A percentile compares a stretch with the other conserved stretches of the same genome.
Evolutionary conservation across 257 asterid species (phyloP).

Genomic region (Solanum sparsipilum): DNA sequence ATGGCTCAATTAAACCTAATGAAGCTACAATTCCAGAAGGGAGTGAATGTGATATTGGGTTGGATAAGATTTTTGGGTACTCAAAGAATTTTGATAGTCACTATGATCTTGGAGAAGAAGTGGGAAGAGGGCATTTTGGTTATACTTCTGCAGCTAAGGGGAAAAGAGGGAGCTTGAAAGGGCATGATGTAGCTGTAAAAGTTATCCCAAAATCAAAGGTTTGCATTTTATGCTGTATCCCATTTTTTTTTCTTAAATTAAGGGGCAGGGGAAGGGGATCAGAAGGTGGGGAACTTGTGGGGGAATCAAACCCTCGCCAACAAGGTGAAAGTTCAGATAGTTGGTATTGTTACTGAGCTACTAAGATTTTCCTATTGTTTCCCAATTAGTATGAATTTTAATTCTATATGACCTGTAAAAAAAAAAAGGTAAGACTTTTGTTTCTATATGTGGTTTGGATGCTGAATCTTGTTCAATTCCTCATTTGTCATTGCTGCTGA

Average conservation of each 20-base stretch:
- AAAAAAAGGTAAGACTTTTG: too few relatives aligned
- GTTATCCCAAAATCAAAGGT: constrained; percentile 88
- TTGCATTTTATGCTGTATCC: background rate
- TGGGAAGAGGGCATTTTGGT: constrained; percentile 95
- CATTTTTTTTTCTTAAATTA: background rate
- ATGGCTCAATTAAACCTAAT: constrained; percentile 85
- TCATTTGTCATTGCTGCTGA: background rate
- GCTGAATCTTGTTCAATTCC: background rate
- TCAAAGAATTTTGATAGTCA: constrained; percentile 47
- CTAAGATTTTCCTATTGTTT: background rate
- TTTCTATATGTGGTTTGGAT: background rate
- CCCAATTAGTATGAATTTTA: background rate
- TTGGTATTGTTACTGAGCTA: background rate
- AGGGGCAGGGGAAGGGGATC: background rate
- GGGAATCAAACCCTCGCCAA: background rate
- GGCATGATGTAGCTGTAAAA: constrained; percentile 88
- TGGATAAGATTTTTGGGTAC: constrained; percentile 77
- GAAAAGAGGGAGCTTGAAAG: constrained; percentile 75
- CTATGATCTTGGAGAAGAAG: constrained; percentile 76
- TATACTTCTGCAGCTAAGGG: constrained; percentile 76
- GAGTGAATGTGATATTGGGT: constrained; percentile 73
- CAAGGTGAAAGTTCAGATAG: background rate
- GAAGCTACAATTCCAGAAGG: constrained; percentile 92
- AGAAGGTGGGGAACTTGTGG: background rate
- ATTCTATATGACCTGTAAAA: background rate